Evolutionary conservation across 2,329 filamentous ascomycete species (phyloP).

Genomic region (Tolypocladium cylindrosporum): DNA sequence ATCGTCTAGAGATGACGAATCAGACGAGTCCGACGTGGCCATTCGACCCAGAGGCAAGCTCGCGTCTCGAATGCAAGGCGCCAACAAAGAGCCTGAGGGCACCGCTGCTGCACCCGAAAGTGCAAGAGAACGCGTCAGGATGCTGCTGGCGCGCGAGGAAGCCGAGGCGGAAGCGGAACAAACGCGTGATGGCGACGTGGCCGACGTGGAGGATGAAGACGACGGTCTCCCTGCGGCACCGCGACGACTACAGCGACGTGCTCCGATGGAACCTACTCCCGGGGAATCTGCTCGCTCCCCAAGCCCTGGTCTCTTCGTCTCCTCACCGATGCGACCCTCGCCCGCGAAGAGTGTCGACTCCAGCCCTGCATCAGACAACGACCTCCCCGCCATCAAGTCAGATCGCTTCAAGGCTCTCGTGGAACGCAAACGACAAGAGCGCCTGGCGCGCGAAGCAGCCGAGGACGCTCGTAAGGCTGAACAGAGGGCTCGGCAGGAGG

Average conservation of each 20-base stretch:
- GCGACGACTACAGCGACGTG: constrained; percentile 27
- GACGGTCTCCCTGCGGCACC: constrained; percentile 30
- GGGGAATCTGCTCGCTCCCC: constrained; percentile 13
- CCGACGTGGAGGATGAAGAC: constrained; percentile 27
- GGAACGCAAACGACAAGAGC: constrained; percentile 62
- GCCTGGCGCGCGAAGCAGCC: constrained; percentile 55
- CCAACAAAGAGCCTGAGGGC: constrained; percentile 3
- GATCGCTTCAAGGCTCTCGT: constrained; percentile 63
- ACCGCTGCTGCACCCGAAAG: constrained; percentile 15
- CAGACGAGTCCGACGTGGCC: constrained; percentile 27
- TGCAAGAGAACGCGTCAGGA: constrained; percentile 31
- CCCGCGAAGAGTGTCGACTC: constrained; percentile 17
- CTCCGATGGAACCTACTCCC: constrained; percentile 21
- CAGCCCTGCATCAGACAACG: constrained; percentile 34
- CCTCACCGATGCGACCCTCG: constrained; percentile 33
- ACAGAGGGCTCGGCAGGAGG: constrained; percentile 24
- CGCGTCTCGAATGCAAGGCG: constrained; percentile 51
- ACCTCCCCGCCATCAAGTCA: constrained; percentile 37
- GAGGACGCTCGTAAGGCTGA: constrained; percentile 39
- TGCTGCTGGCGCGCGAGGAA: constrained; percentile 25
- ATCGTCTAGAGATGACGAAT: constrained; percentile 26
- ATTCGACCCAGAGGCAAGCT: constrained; percentile 51
- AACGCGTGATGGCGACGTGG: constrained; percentile 17
- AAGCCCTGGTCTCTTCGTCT: constrained; percentile 44
- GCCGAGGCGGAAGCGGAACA: constrained; percentile 14